Base-by-base conservation (phyloP, 2,329 filamentous ascomycete genomes). In the Lachnellula hyalina region DNA sequence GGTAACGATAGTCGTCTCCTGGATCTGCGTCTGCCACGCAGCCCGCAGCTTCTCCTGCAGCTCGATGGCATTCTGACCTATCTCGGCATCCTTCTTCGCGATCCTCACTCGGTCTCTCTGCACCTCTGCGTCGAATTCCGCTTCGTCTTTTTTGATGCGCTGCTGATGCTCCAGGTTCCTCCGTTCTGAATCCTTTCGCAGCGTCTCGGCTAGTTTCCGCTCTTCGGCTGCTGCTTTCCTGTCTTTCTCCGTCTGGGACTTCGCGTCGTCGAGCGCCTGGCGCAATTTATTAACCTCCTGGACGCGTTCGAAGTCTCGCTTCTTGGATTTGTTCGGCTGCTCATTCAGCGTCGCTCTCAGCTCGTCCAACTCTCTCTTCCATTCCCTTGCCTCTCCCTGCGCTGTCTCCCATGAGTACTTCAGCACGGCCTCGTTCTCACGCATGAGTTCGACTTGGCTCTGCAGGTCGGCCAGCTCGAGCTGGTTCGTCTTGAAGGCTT, bases 401-500 rank as follows among this genome's bases (percentile, higher is more conserved):
- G 28, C 49, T 5, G 34, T 28, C 42, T 56, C 47, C 46, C 38
- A 47, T 4, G 51, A 46, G 2, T 44, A 19, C 5, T 25, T 19
- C 17, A 60, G 17, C 2, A 54, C 52, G 15, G 49, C 51, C n/a
- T 51, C 42, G 11, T 35, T 42, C 4, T 53, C 9, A 25, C 47
- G 21, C 6, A 42, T 41, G 3, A 45, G n/a, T 6, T 61, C 46
- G 8, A 47, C 17, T n/a, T 52, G 28, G 23, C 54, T 19, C 12
- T 52, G 23, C 4, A 55, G n/a, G 1, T 45, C 32, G 1, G 0
- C 5, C 4, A 51, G 44, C 2, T 58, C 50, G 0, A n/a, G 11
- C 3, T 51, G 53, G 2, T 57, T 23, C 7, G 38, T 49, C 11
- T 53, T 61, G 7, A 61, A 45, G 9, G 62, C 59, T 5, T 60